Evolutionary conservation across 2,329 filamentous ascomycete species (phyloP), one percentile per base, ranked within the genome.

Genomic region (Ustulina deusta): DNA sequence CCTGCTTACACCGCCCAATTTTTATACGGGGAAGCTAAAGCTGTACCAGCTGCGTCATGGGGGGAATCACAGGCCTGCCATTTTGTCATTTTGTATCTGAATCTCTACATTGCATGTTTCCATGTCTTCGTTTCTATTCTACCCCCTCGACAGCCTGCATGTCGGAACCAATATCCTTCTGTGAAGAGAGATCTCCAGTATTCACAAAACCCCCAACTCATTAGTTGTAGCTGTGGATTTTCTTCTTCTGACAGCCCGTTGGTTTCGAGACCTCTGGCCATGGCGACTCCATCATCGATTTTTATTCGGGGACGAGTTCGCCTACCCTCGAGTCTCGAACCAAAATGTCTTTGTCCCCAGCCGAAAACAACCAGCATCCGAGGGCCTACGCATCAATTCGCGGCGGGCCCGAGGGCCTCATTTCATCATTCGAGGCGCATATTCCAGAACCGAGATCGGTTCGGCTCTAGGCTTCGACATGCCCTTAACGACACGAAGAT

Each of bases 401-500:
- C 70, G 48, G 48, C 74, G 55, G 71, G 74, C 22, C 75, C 77
- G 27, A 79, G 77, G 36, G 70, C 74, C 55, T 81, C 79, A 62
- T 83, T 83, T 56, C 81, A 81, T 63, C 77, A 79, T 65, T 80
- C 83, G 48, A 81, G 82, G 63, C 81, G 82, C 69, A 79, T 83
- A 69, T 83, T 81, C 42, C 75, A 77, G 59, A 70, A 74, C 46
- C 72, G 71, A 52, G 76, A 78, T 11, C 81, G 81, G 65, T 87
- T 87, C 78, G 83, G 85, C 34, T 83, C 85, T 56, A 83, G 84
- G 32, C 80, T 88, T 63, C 81, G 84, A 29, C 81, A 81, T 66
- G 84, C 85, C 48, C 78, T 85, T 60, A 82, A 80, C 69, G 84
- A 84, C 72, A 84, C 82, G 71, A 87, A 84, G 79, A 86, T 96